Evolutionary conservation across 768 basidiomycete species (phyloP), one percentile per base, ranked within the genome.

Genomic region (Panaeolus cyanescens): DNA sequence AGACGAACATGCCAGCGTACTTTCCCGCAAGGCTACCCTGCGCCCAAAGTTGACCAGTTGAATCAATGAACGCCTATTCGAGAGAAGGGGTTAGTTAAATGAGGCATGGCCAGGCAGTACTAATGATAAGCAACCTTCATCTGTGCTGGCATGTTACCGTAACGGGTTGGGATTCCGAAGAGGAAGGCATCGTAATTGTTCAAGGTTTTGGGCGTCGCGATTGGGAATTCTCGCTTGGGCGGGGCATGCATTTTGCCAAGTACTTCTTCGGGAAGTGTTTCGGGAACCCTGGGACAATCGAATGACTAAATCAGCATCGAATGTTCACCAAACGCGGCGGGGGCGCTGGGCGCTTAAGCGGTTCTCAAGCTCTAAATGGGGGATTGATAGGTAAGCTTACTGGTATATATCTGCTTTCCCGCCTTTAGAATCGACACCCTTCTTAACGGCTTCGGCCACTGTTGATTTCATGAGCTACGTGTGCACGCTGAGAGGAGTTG

Each of bases 1-100:
- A 87, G 54, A 91, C 83, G 74, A 92, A 93, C 36, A 85, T 69
- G 5, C 86, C 82, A 0, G 81, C 91, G 63, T 83, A 85, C 74
- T 93, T 94, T 61, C 90, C 91, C 17, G 79, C 72, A 59, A 92
- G 75, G 0, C 75, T 75, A 22, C 90, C 86, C 0, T 58, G 28
- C 1, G 67, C 70, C 90, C 90, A 91, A 19, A 89, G 80, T 6
- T 72, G 68, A 56, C 92, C 91, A 7, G 90, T 91, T 1, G 78
- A 68, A 65, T 96, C 93, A 85, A 91, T 94, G 76, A 96, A 91
- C 0, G 84, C 68, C 88, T 90, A 50, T 30, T n/a, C n/a, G n/a
- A 30, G 22, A 34, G 25, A 13, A 45, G 32, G 32, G 40, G 31
- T 50, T 25, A 45, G 25, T 45, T 5, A 45, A 39, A 39, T 17